Evolutionary conservation across 23 red algal genomes (phyloP).

Genomic region (Pyropia haitanensis): DNA sequence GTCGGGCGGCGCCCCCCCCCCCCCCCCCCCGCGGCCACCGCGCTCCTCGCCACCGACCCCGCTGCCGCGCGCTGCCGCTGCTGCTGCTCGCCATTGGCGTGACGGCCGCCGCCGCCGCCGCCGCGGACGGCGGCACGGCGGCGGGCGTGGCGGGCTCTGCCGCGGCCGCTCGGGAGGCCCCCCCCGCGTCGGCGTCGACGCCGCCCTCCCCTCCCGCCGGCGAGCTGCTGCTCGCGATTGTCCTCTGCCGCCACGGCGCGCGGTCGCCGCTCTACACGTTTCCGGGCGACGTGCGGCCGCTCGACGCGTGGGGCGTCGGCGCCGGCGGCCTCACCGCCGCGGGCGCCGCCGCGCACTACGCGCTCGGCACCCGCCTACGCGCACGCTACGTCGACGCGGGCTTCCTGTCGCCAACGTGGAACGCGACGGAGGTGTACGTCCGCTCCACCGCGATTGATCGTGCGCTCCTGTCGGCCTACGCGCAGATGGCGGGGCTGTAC

Average conservation of each 20-base stretch:
- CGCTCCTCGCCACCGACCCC: no score
- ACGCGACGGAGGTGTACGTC: constrained; percentile 46
- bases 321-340: constrained; percentile 67
- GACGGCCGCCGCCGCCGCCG: no score
- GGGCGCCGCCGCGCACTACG: constrained; percentile 63
- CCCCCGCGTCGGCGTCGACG: neutral
- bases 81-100: no score
- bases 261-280: constrained; percentile 66
- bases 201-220: neutral
- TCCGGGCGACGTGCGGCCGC: constrained; percentile 62
- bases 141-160: no score
- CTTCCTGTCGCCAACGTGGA: constrained; percentile 39
- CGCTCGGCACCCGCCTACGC: constrained; percentile 57
- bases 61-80: no score
- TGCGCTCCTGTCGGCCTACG: constrained; percentile 68
- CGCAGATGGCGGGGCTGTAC: constrained; percentile 71
- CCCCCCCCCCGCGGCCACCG: no score
- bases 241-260: constrained; percentile 90
- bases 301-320: constrained; percentile 66
- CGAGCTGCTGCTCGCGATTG: constrained; percentile 48
- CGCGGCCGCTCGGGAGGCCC: neutral
- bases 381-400: constrained; percentile 53
- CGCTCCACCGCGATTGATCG: constrained; percentile 84
- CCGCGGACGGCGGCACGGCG: no score
- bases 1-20: no score